These are phyloP conservation scores for Dujonia santamariae DNA, from an alignment of 1,139 yeast species.

Conservation along the genomic window DNA sequence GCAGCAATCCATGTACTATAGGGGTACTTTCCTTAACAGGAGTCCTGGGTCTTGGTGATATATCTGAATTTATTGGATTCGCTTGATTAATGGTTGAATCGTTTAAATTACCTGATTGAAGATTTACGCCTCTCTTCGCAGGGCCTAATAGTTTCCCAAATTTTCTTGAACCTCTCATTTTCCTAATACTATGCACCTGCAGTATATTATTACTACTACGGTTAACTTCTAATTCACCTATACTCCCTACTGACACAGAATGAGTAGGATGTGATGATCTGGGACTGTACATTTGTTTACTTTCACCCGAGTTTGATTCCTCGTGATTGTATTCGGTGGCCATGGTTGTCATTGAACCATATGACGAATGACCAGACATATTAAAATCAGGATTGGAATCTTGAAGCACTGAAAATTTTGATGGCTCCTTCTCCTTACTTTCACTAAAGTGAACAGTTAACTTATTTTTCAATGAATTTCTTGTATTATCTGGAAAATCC, in stretches of 20 bases:
- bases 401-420: constrained; percentile 5
- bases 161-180: constrained; percentile 29
- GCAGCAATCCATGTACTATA: too few relatives aligned
- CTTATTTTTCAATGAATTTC: constrained; percentile 22
- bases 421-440: constrained; percentile 5
- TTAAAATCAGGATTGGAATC: constrained; percentile 1
- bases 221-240: constrained; percentile 7
- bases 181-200: constrained; percentile 20
- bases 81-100: background rate
- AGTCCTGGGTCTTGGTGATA: too few relatives aligned
- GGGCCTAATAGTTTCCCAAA: constrained; percentile 38
- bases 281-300: too few relatives aligned
- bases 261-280: too few relatives aligned
- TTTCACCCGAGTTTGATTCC: too few relatives aligned
- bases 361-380: constrained; percentile 11
- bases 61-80: too few relatives aligned
- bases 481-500: constrained; percentile 26
- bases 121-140: constrained; percentile 31
- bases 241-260: too few relatives aligned
- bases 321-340: too few relatives aligned
- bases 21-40: too few relatives aligned
- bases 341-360: constrained; percentile 8
- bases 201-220: constrained; percentile 5
- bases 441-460: constrained; percentile 34
- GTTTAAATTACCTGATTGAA: background rate